Evolutionary conservation across 352 stramenopile genomes (phyloP), one percentile per base, ranked within the genome.

Genomic region (Blastocystis sp.): DNA sequence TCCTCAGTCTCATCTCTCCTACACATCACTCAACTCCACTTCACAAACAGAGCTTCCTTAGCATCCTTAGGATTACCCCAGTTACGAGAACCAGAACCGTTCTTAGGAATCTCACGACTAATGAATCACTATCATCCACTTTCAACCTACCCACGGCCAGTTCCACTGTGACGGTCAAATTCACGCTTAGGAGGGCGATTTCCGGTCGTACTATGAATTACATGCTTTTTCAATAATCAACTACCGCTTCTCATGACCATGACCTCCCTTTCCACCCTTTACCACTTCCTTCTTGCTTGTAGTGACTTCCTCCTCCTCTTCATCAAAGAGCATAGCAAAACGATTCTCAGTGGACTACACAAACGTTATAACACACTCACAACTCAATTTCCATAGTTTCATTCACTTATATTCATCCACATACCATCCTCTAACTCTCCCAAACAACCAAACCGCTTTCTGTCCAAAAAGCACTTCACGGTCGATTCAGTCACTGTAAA

Each of bases 21-120:
- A 75, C 65, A 16, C 12, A 9, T 75, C 32, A 75, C 12, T 43
- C 4, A 3, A n/a, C 11, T 9, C 12, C 29, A 54, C 27, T 37
- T 9, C 6, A 16, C 12, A 12, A n/a, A 75, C 65, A 75, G 39
- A 29, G 35, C 24, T 7, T 9, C 71, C 27, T 83, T 83, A 24
- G 46, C 71, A 83, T 83, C 57, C 71, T 83, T 83, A 35, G 57
- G 52, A 27, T 83, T 83, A 35, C 71, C 71, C 71, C 71, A 83
- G 71, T 83, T 83, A 51, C 57, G 46, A 42, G 39, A 19, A 69
- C 71, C 71, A 1, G 71, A 83, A 35, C 71, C 71, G 71, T 83
- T 83, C 71, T 83, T 83, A 35, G 71, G 57, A 46, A 69, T 83
- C 57, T 83, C 71, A 69, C 71, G 71, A 21, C 71, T 83, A 83